phyloP scores from a whole-genome alignment of 768 basidiomycete species.

The Mrakia frigida region DNA sequence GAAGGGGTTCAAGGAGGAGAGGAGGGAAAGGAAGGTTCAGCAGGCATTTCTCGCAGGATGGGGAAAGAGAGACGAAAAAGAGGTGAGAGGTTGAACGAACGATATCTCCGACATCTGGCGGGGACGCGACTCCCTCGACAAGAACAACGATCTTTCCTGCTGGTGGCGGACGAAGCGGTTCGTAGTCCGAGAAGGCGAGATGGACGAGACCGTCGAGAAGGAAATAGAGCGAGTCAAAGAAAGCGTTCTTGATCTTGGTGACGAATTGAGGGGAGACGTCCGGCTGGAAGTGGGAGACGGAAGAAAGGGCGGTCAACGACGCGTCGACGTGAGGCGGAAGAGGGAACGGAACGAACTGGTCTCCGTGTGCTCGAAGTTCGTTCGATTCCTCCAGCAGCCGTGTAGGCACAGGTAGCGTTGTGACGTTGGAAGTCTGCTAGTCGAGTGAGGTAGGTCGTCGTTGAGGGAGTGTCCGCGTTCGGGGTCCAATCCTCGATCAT shows the following conservation, averaged over 20 bases:
- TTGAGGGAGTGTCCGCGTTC: slow-evolving; percentile 57
- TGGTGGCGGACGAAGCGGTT: slow-evolving; percentile 29
- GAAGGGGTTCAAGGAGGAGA: not conserved
- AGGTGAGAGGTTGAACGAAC: not conserved
- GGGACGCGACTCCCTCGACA: not conserved
- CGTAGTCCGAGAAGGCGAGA: slow-evolving; percentile 55
- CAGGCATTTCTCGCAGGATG: not conserved
- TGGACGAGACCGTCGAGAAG: slow-evolving; percentile 80
- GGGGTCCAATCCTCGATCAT: slow-evolving; percentile 79
- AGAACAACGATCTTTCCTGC: not conserved
- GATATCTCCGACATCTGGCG: slow-evolving; percentile 23
- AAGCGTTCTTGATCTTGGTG: slow-evolving; percentile 71
- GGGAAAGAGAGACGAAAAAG: not conserved
- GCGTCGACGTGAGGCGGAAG: not conserved
- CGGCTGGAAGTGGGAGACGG: not conserved
- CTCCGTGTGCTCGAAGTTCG: slow-evolving; percentile 31
- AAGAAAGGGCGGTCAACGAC: not conserved
- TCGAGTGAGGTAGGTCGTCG: slow-evolving; percentile 34
- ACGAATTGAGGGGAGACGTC: slow-evolving; percentile 59
- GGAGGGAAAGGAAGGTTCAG: not conserved
- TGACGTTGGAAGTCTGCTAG: slow-evolving; percentile 48
- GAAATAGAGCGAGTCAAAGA: slow-evolving; percentile 76
- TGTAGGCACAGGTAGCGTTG: slow-evolving; percentile 67
- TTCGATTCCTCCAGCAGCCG: slow-evolving; percentile 67
- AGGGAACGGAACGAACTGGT: not conserved